phyloP scores from a whole-genome alignment of 352 stramenopile species.

The Blastocystis sp. region DNA sequence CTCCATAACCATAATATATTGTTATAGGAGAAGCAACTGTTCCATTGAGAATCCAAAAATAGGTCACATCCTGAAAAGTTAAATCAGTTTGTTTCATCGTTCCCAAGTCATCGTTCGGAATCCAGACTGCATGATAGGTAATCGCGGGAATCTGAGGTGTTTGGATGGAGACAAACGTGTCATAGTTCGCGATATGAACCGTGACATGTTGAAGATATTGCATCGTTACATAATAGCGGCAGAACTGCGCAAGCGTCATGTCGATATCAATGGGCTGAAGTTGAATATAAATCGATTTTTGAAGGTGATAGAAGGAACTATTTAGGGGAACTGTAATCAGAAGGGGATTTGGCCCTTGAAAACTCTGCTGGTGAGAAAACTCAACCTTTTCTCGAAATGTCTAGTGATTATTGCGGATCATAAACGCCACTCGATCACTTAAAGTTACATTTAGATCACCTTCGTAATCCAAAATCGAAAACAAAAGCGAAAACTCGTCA shows the following conservation, averaged over 20 bases:
- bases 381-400: too few species aligned
- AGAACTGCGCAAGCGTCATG: not conserved
- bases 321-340: not conserved
- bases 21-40: not conserved
- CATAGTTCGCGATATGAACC: not conserved
- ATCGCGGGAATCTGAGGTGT: not conserved
- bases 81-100: not conserved
- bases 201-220: not conserved
- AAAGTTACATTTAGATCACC: not conserved
- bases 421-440: not conserved
- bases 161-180: not conserved
- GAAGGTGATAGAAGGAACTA: not conserved
- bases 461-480: not conserved
- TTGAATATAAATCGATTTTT: not conserved
- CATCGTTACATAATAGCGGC: not conserved
- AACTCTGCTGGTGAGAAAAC: too few species aligned
- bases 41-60: not conserved
- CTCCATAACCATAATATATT: not conserved
- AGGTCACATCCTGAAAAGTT: not conserved
- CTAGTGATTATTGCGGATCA: too few species aligned
- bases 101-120: not conserved
- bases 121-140: not conserved
- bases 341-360: not conserved
- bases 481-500: not conserved
- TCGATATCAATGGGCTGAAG: not conserved